These are phyloP conservation scores for Parathielavia appendiculata DNA, from an alignment of 495 filamentous ascomycete genomes.

Conservation along the genomic window DNA sequence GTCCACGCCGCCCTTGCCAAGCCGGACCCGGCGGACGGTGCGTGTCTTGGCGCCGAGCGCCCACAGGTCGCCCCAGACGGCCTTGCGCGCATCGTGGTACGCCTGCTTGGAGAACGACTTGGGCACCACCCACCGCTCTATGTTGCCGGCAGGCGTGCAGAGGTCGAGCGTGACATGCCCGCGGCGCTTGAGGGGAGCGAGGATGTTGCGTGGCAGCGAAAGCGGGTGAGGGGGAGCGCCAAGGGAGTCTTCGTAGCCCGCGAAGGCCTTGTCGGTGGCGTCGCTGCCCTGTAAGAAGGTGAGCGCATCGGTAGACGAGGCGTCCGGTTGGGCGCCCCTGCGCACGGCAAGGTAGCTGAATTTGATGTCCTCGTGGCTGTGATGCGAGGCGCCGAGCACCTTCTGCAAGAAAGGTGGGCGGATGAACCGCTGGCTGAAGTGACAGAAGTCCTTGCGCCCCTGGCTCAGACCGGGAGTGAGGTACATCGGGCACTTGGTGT, in stretches of 20 bases:
- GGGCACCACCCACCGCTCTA: conserved; percentile 95
- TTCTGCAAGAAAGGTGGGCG: conserved; percentile 77
- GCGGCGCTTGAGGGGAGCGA: conserved; percentile 76
- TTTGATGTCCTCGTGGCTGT: conserved; percentile 83
- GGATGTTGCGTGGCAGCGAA: conserved; percentile 69
- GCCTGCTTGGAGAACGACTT: conserved; percentile 71
- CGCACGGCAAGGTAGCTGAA: conserved; percentile 89
- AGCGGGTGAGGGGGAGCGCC: conserved; percentile 49
- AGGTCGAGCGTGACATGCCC: conserved; percentile 86
- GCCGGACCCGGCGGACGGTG: conserved; percentile 52
- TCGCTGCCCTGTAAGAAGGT: conserved; percentile 24
- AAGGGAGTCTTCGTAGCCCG: conserved; percentile 35
- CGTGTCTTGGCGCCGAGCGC: conserved; percentile 89
- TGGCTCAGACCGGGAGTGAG: conserved; percentile 56
- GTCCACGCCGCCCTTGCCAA: conserved; percentile 45
- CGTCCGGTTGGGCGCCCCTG: conserved; percentile 47
- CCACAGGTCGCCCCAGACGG: conserved; percentile 91
- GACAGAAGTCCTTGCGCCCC: conserved; percentile 83
- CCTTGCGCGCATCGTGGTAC: conserved; percentile 87
- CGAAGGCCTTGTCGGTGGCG: conserved; percentile 34
- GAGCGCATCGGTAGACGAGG: not conserved
- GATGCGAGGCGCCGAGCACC: conserved; percentile 59
- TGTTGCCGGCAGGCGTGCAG: conserved; percentile 76
- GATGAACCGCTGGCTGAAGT: conserved; percentile 83
- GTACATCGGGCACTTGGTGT: conserved; percentile 85